Evolutionary conservation across 2,329 filamentous ascomycete species (phyloP).

Genomic region (Daldinia eschscholtzii): DNA sequence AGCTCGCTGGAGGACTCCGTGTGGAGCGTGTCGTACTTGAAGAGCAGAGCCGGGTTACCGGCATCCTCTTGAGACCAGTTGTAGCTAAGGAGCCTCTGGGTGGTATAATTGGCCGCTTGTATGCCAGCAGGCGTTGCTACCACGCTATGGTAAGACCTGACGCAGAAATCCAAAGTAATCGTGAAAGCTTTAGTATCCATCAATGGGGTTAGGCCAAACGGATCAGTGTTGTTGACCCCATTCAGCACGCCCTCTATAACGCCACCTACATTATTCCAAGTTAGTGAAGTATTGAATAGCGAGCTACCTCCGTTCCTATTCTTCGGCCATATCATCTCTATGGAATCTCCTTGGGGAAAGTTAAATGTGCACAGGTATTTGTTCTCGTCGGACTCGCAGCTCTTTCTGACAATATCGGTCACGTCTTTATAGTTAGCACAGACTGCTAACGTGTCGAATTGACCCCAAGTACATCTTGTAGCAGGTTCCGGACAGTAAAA

Average conservation of each 20-base stretch:
- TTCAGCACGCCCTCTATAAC: not conserved
- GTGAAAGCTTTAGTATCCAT: not conserved
- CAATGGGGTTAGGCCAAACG: not conserved
- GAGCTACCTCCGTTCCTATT: not conserved
- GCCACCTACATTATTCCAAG: not conserved
- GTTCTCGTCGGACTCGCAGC: not conserved
- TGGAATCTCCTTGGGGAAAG: not conserved
- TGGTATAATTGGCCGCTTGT: not conserved
- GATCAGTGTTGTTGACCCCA: not conserved
- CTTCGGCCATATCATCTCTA: not conserved
- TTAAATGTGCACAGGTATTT: not conserved
- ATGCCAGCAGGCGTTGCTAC: not conserved
- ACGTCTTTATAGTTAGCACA: not conserved
- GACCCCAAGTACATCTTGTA: not conserved
- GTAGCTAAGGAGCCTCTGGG: not conserved
- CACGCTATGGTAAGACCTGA: not conserved
- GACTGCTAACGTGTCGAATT: not conserved
- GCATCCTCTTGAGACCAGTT: not conserved
- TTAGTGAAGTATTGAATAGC: not conserved
- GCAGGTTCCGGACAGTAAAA: not conserved
- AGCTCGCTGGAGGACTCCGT: not conserved
- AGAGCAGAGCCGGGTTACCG: not conserved
- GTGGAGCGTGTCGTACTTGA: not conserved
- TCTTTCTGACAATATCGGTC: not conserved
- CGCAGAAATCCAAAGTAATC: not conserved